phyloP scores from a whole-genome alignment of 176 grass and related monocot genomes.

The Coix lacrymajobi region DNA sequence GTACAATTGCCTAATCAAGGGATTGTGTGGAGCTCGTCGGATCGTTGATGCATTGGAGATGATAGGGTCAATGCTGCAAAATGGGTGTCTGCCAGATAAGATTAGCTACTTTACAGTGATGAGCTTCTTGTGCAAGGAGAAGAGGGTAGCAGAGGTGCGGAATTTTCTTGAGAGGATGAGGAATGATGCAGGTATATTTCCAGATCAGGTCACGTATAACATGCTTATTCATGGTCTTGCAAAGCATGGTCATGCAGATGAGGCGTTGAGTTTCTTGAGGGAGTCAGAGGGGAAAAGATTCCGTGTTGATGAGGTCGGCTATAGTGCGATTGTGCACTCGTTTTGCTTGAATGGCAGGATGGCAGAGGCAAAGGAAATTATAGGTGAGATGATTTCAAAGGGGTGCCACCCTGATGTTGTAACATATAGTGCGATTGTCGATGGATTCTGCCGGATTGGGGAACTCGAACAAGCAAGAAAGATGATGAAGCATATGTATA shows the following conservation, averaged over 20 bases:
- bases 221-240: conserved; percentile 70
- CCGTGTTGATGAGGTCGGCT: conserved; percentile 67
- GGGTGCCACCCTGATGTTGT: conserved; percentile 78
- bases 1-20: conserved; percentile 87
- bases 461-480: conserved; percentile 78
- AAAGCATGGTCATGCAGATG: conserved; percentile 82
- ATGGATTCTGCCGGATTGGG: conserved; percentile 80
- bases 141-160: conserved; percentile 55
- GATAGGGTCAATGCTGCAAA: conserved; percentile 55
- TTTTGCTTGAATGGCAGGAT: conserved; percentile 80
- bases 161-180: conserved; percentile 59
- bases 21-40: conserved; percentile 49
- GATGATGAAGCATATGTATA: conserved; percentile 83
- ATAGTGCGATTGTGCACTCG: conserved; percentile 69
- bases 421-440: conserved; percentile 78
- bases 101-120: conserved; percentile 89
- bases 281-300: conserved; percentile 74
- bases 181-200: conserved; percentile 51
- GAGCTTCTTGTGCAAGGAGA: conserved; percentile 82
- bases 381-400: conserved; percentile 78
- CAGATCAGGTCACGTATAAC: conserved; percentile 88
- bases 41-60: conserved; percentile 57
- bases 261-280: conserved; percentile 71
- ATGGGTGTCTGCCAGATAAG: conserved; percentile 69
- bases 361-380: conserved; percentile 64